Evolutionary conservation across 176 grass and related monocot genomes (phyloP).

Genomic region (Pontederia paniculata): DNA sequence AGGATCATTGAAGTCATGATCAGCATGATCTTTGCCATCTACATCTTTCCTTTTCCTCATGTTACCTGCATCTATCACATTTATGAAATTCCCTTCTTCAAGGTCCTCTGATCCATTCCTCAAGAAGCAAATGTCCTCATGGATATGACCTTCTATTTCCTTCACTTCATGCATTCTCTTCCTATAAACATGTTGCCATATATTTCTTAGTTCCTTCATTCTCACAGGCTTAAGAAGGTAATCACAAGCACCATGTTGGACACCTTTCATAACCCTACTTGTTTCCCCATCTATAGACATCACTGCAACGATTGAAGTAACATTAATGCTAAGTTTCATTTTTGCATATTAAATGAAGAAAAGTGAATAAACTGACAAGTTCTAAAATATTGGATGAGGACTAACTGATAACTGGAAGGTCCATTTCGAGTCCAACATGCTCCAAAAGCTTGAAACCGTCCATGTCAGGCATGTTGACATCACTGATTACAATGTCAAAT

Average conservation of each 20-base stretch:
- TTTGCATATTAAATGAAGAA: neutral
- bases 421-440: conserved; percentile 98
- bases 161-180: conserved; percentile 98
- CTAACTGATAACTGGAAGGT: conserved; percentile 98
- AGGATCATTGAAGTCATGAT: conserved; percentile 70
- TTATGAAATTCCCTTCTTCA: conserved; percentile 52
- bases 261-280: conserved; percentile 99
- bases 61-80: conserved; percentile 30
- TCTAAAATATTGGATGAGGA: neutral
- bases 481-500: conserved; percentile 98
- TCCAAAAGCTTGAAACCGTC: conserved; percentile 99
- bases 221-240: conserved; percentile 98
- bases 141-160: conserved; percentile 69
- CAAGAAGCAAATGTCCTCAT: conserved; percentile 62
- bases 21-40: conserved; percentile 42
- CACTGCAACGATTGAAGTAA: conserved; percentile 59
- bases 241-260: conserved; percentile 95
- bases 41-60: conserved; percentile 70
- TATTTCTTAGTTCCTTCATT: conserved; percentile 99
- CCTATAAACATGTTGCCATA: conserved; percentile 96
- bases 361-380: neutral
- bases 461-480: conserved; percentile 99
- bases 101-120: conserved; percentile 56
- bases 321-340: neutral
- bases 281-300: conserved; percentile 99